A percentile compares a stretch with the other conserved stretches of the same genome.
These are phyloP conservation scores for Triadica sebifera DNA, from an alignment of 345 rosid genomes.

Conservation along the genomic window DNA sequence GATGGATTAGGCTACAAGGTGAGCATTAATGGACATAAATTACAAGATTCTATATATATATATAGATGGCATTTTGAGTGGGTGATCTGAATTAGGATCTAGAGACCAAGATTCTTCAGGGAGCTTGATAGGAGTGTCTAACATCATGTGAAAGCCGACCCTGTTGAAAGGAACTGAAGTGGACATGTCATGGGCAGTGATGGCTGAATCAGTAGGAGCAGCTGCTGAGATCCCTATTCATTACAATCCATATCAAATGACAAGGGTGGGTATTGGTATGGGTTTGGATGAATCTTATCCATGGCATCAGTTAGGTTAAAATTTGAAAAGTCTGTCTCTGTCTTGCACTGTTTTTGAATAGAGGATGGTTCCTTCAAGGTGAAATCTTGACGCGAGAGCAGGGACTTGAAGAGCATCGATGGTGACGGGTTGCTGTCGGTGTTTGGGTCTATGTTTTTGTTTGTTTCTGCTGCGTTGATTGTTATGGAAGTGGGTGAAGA, in stretches of 20 bases:
- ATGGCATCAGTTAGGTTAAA: conserved; percentile 39
- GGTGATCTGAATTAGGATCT: conserved; percentile 28
- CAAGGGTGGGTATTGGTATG: conserved; percentile 38
- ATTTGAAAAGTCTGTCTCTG: conserved; percentile 49
- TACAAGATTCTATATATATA: not conserved
- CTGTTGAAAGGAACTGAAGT: conserved; percentile 42
- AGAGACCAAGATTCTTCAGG: conserved; percentile 47
- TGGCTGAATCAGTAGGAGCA: conserved; percentile 20
- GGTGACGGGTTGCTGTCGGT: conserved; percentile 22
- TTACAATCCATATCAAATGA: conserved; percentile 46
- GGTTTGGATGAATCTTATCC: conserved; percentile 37
- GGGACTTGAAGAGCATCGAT: conserved; percentile 50
- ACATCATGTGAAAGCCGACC: conserved; percentile 42
- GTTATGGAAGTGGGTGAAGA: conserved; percentile 17
- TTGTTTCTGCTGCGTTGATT: conserved; percentile 11
- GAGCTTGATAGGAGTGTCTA: conserved; percentile 45
- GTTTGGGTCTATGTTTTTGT: conserved; percentile 17
- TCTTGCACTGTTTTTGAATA: conserved; percentile 52
- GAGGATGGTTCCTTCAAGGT: conserved; percentile 37
- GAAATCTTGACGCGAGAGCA: conserved; percentile 44
- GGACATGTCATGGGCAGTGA: conserved; percentile 35
- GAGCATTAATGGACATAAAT: not conserved
- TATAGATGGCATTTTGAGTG: conserved; percentile 1
- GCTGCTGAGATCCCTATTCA: conserved; percentile 33
- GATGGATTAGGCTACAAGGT: too few species aligned